Evolutionary conservation across 306 rosid genomes (phyloP), one percentile per base, ranked within the genome.

Genomic region (Rosa multiflora): DNA sequence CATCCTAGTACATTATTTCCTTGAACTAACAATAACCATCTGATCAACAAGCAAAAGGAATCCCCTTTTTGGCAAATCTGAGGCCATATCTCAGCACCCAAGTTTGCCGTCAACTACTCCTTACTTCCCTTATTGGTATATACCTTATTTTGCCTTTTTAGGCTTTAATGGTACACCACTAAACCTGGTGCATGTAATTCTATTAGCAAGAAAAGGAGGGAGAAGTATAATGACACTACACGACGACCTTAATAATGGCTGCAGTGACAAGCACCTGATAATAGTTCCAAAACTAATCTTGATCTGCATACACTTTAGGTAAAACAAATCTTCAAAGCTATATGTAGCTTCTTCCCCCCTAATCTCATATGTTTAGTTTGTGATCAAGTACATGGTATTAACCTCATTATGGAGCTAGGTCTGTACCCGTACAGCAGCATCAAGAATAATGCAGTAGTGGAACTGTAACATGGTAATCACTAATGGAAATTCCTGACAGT

Each of bases 401-500:
- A 37, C 11, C 48, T 17, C 7, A 9, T 40, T 29, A 32, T 63
- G 43, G 8, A 67, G 14, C 26, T 67, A 4, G 9, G 26, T 67
- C 26, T 67, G 12, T 9, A 40, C 15, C 48, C 15, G 13, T 18
- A 67, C 48, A 66, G 11, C 52, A 63, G 79, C 79, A 61, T 56
- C 44, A 61, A 44, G 76, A 79, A 56, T 47, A 47, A 72, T 83
- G 71, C 49, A 72, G 85, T 73, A 49, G 77, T 81, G 48, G 83
- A 80, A 78, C 72, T 75, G 89, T 76, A 89, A 86, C 76, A 67
- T 62, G 79, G 71, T 18, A n/a, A 40, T 68, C 42, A 73, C 72
- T 81, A 80, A 63, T 80, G 48, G 69, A 83, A 82, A 82, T 76
- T 82, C 85, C 84, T 83, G 81, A 81, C 76, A 69, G 48, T 21